These are phyloP conservation scores for Dendrobium huoshanense DNA, from an alignment of 106 monocot genomes.

Conservation along the genomic window DNA sequence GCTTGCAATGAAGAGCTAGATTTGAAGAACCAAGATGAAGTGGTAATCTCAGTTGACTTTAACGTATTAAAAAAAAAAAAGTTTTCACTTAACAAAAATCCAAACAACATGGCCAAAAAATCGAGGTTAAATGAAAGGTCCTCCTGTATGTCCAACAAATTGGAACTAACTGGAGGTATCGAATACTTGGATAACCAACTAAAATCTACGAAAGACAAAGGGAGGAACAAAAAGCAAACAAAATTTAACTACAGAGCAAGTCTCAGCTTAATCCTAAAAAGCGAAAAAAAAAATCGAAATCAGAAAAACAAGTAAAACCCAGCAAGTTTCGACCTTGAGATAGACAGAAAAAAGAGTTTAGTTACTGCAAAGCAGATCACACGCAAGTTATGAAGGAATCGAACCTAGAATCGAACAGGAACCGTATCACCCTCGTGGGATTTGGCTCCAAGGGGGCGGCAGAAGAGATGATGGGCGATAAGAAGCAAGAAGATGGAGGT, in stretches of 20 bases:
- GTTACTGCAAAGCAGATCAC: conserved; percentile 1
- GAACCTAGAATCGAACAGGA: conserved; percentile 6
- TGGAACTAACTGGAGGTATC: not conserved
- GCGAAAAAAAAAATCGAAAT: not conserved
- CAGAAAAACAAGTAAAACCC: not conserved
- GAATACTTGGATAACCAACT: too few relatives aligned
- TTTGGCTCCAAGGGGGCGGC: not conserved
- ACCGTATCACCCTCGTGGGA: not conserved
- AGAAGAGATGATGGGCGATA: not conserved
- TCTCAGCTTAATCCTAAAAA: not conserved
- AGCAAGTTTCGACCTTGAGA: conserved; percentile 5
- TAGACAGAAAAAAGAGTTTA: not conserved
- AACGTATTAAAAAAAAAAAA: not conserved
- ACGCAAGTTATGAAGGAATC: conserved; percentile 1
- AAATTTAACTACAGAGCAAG: not conserved
- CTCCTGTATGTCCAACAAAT: not conserved
- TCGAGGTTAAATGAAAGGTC: not conserved
- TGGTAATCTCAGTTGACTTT: not conserved
- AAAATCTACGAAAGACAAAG: not conserved
- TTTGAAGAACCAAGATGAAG: not conserved
- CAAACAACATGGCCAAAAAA: conserved; percentile 3
- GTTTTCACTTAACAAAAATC: not conserved
- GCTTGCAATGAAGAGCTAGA: not conserved
- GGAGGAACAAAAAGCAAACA: not conserved
- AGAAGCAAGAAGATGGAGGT: not conserved